Evolutionary conservation across 2,329 filamentous ascomycete genomes (phyloP).

Genomic region (Hymenoscyphus occultus): DNA sequence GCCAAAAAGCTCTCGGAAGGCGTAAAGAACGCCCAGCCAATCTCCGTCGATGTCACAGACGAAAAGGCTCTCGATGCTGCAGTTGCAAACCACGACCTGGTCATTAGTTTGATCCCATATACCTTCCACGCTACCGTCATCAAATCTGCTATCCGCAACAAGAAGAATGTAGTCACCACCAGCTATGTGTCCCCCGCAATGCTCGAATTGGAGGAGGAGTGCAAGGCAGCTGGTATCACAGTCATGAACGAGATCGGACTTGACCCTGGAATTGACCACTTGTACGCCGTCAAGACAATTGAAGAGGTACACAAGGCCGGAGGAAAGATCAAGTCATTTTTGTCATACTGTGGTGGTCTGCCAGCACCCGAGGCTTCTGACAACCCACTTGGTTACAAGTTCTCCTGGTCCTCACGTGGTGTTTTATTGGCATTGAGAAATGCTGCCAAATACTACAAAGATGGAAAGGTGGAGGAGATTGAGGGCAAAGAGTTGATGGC

Average conservation of each 20-base stretch:
- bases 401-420: constrained; percentile 61
- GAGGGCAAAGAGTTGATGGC: constrained; percentile 73
- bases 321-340: constrained; percentile 80
- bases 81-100: constrained; percentile 75
- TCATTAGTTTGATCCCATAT: constrained; percentile 85
- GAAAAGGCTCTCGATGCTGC: constrained; percentile 73
- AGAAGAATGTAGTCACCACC: constrained; percentile 96
- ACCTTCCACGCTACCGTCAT: constrained; percentile 85
- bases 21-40: constrained; percentile 69
- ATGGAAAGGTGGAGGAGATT: constrained; percentile 70
- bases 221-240: constrained; percentile 88
- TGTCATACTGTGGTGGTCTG: constrained; percentile 81
- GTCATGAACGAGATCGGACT: constrained; percentile 96
- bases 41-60: constrained; percentile 82
- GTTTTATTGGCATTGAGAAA: constrained; percentile 86
- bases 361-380: constrained; percentile 70
- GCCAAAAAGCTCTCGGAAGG: constrained; percentile 73
- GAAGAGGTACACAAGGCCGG: constrained; percentile 81
- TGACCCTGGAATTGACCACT: constrained; percentile 67
- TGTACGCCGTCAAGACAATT: constrained; percentile 85
- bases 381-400: constrained; percentile 93
- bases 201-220: constrained; percentile 78
- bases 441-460: constrained; percentile 77
- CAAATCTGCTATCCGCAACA: constrained; percentile 86
- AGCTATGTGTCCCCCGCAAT: constrained; percentile 91